phyloP scores from a whole-genome alignment of 2,329 filamentous ascomycete species.

The Lithohypha guttulata region DNA sequence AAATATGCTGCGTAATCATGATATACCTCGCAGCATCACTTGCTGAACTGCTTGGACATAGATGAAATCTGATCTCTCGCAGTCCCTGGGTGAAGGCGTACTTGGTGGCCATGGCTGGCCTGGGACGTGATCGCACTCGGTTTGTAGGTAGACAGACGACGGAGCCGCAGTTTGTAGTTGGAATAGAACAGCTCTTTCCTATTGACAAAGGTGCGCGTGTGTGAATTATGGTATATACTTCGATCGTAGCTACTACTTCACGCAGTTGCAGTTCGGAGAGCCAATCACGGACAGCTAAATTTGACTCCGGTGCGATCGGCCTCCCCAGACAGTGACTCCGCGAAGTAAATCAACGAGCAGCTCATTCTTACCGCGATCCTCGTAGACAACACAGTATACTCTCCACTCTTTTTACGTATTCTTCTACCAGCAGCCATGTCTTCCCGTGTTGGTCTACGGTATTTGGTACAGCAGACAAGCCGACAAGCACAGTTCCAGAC shows the following conservation, averaged over 20 bases:
- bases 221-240: too few species aligned
- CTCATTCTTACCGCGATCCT: conserved; percentile 21
- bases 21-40: conserved; percentile 78
- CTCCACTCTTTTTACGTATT: conserved; percentile 22
- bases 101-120: conserved; percentile 67
- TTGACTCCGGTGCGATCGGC: neutral
- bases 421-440: conserved; percentile 35
- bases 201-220: too few species aligned
- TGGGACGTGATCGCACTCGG: too few species aligned
- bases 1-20: neutral
- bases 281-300: conserved; percentile 5
- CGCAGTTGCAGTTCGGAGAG: neutral
- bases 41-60: conserved; percentile 88
- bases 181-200: too few species aligned
- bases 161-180: too few species aligned
- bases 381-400: conserved; percentile 19
- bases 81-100: conserved; percentile 82
- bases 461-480: conserved; percentile 44
- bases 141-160: too few species aligned
- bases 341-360: neutral
- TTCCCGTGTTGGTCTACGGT: conserved; percentile 48
- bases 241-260: too few species aligned
- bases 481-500: conserved; percentile 36
- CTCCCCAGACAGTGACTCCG: conserved; percentile 5
- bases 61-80: conserved; percentile 93